Conservation (phyloP, 768 basidiomycete genomes). For the Pholiota molesta region DNA sequence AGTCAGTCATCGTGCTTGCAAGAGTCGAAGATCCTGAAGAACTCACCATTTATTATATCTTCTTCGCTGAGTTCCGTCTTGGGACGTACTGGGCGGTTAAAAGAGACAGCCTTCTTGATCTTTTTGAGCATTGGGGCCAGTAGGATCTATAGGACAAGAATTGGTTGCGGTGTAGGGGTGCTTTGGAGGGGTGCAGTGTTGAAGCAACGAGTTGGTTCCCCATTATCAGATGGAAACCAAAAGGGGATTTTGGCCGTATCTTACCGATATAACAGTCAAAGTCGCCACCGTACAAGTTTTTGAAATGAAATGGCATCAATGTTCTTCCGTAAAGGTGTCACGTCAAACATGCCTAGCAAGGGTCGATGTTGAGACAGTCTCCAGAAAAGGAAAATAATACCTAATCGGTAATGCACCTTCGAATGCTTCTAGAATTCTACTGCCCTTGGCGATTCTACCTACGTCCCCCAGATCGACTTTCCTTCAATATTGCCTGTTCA, state of each 20-base stretch:
- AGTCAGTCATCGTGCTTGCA: background rate
- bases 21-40: background rate
- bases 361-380: background rate
- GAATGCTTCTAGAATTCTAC: background rate
- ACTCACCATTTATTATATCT: background rate
- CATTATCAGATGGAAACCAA: constrained; percentile 2
- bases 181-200: background rate
- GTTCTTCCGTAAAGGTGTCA: background rate
- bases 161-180: background rate
- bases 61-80: background rate
- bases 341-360: background rate
- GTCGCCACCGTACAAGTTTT: background rate
- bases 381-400: background rate
- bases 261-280: background rate
- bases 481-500: background rate
- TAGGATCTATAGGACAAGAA: no score
- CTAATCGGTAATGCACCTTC: background rate
- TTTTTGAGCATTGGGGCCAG: background rate
- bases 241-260: constrained; percentile 1
- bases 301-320: background rate
- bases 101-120: background rate
- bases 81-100: background rate
- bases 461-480: background rate
- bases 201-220: background rate
- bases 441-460: background rate